Percentiles rank a stretch among this genome's conserved stretches.
phyloP scores from a whole-genome alignment of 2,329 filamentous ascomycete genomes.

The Phyllosticta citriasiana region DNA sequence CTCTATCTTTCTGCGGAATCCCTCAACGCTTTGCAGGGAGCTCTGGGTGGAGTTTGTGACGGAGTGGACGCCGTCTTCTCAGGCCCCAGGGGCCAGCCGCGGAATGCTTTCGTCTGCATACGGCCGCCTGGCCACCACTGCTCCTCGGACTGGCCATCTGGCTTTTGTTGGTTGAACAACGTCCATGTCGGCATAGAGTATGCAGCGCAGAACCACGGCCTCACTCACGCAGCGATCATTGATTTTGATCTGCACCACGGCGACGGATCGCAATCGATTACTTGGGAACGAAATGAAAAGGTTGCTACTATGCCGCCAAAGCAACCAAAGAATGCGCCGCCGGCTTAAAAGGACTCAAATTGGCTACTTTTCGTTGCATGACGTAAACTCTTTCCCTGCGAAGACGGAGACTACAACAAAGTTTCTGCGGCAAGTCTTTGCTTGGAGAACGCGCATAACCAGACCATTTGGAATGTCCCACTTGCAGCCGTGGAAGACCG shows the following conservation, averaged over 20 bases:
- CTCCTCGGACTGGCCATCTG: constrained; percentile 77
- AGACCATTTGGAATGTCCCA: constrained; percentile 94
- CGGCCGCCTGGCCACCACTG: constrained; percentile 94
- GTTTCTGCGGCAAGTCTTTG: constrained; percentile 90
- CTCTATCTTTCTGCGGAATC: constrained; percentile 85
- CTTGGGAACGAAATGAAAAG: constrained; percentile 80
- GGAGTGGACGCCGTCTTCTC: constrained; percentile 79
- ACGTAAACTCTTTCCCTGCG: constrained; percentile 97
- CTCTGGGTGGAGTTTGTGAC: constrained; percentile 85
- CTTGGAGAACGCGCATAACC: constrained; percentile 86
- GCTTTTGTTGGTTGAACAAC: constrained; percentile 98
- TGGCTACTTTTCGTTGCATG: constrained; percentile 93
- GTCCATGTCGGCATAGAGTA: constrained; percentile 95
- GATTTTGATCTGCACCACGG: constrained; percentile 34
- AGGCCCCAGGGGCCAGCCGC: constrained; percentile 42
- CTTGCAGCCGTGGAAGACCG: constrained; percentile 73
- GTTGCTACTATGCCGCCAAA: constrained; percentile 45
- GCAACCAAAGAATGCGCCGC: constrained; percentile 58
- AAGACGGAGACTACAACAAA: constrained; percentile 86
- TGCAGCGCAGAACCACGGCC: constrained; percentile 67
- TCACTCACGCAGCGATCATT: constrained; percentile 77
- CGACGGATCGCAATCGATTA: constrained; percentile 79
- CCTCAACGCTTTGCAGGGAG: constrained; percentile 76
- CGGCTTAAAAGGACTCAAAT: constrained; percentile 75
- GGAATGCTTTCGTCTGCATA: constrained; percentile 81